These are phyloP conservation scores for Saccharomycopsis fodiens DNA, from an alignment of 805 yeast species.

Conservation along the genomic window DNA sequence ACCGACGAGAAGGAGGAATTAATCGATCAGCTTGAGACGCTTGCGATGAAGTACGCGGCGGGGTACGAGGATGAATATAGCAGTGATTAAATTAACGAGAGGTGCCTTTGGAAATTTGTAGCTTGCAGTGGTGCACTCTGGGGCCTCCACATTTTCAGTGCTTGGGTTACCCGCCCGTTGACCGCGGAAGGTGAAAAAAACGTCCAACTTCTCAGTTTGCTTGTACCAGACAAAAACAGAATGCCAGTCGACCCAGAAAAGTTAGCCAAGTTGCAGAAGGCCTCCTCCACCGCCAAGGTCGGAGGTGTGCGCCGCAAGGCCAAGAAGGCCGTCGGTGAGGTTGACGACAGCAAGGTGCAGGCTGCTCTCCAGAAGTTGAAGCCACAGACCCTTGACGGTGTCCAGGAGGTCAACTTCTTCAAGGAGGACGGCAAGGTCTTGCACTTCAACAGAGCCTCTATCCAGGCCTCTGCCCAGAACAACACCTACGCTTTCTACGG, in stretches of 20 bases:
- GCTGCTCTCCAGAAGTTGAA: conserved; percentile 81
- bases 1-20: conserved; percentile 33
- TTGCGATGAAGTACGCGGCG: conserved; percentile 40
- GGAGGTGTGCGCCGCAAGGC: conserved; percentile 89
- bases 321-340: conserved; percentile 63
- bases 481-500: conserved; percentile 95
- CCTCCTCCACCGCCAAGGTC: conserved; percentile 72
- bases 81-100: neutral
- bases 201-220: neutral
- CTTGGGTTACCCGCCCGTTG: neutral
- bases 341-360: conserved; percentile 87
- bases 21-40: conserved; percentile 38
- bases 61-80: conserved; percentile 38
- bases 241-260: conserved; percentile 94
- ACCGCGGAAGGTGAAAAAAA: neutral
- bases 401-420: conserved; percentile 97
- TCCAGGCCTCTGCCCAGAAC: conserved; percentile 83
- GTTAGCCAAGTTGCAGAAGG: conserved; percentile 84
- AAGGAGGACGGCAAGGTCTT: conserved; percentile 92
- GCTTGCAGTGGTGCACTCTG: neutral
- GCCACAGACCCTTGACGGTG: conserved; percentile 80
- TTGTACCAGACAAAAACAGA: conserved; percentile 15
- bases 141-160: neutral
- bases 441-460: conserved; percentile 94
- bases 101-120: neutral